Evolutionary conservation across 202 grass and related monocot species (phyloP).

Genomic region (Schoenoplectus triqueter): DNA sequence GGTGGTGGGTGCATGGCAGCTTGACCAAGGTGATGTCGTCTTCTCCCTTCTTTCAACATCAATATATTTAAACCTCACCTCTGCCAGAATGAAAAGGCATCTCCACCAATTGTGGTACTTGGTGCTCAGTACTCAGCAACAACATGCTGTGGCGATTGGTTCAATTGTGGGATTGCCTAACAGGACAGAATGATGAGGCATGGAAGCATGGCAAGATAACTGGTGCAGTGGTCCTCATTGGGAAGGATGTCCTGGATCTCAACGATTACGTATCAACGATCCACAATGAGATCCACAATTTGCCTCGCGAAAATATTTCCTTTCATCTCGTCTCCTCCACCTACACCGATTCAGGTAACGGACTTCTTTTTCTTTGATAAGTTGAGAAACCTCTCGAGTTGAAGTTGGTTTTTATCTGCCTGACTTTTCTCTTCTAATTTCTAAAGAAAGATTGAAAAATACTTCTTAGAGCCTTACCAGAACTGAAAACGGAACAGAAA

Average conservation of each 20-base stretch:
- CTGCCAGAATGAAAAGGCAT: background rate
- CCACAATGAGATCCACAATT: constrained; percentile 51
- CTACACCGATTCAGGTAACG: constrained; percentile 53
- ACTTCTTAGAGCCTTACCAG: too few species aligned
- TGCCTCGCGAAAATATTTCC: constrained; percentile 51
- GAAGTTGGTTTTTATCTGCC: too few species aligned
- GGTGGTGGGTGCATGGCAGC: background rate
- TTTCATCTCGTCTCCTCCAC: constrained; percentile 83
- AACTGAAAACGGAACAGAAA: too few species aligned
- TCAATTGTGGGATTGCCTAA: constrained; percentile 45
- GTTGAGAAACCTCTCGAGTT: too few species aligned
- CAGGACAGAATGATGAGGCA: constrained; percentile 47
- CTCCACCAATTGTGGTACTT: background rate
- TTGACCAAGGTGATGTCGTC: background rate
- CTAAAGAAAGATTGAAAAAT: too few species aligned
- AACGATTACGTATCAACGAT: constrained; percentile 55
- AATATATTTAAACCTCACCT: background rate
- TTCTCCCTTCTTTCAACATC: background rate
- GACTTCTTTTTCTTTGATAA: background rate
- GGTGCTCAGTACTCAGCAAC: background rate
- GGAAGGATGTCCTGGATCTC: constrained; percentile 59
- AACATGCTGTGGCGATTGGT: background rate
- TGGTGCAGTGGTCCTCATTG: constrained; percentile 44
- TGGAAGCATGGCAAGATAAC: constrained; percentile 42
- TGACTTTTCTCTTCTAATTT: too few species aligned